These are phyloP conservation scores for Aspergillus kassunensis DNA, from an alignment of 495 filamentous ascomycete species.

Conservation along the genomic window DNA sequence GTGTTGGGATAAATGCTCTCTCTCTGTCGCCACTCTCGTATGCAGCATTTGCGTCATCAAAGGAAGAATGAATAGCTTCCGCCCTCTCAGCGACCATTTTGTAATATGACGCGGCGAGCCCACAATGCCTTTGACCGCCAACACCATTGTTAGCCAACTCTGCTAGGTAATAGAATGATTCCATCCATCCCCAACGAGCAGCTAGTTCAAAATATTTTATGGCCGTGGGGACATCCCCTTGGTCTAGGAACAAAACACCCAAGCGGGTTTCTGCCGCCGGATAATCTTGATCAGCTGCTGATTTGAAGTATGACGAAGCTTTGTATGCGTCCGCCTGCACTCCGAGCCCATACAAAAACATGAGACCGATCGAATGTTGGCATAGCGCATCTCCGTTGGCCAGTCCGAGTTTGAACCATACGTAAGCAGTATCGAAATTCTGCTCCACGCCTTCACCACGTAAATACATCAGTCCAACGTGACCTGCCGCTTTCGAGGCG, in stretches of 20 bases:
- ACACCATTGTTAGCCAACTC: slow-evolving; percentile 82
- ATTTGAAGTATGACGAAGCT: slow-evolving; percentile 77
- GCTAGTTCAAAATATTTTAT: slow-evolving; percentile 91
- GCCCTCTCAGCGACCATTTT: slow-evolving; percentile 92
- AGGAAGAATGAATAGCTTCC: slow-evolving; percentile 78
- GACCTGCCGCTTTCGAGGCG: slow-evolving; percentile 85
- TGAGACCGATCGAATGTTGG: slow-evolving; percentile 78
- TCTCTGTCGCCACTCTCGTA: slow-evolving; percentile 85
- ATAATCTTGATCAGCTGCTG: slow-evolving; percentile 80
- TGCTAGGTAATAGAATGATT: slow-evolving; percentile 92
- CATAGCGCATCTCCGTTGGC: slow-evolving; percentile 77
- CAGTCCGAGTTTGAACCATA: slow-evolving; percentile 85
- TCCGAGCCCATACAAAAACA: slow-evolving; percentile 83
- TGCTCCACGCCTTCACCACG: slow-evolving; percentile 87
- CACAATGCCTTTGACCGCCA: slow-evolving; percentile 76
- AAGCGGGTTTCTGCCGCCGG: slow-evolving; percentile 78
- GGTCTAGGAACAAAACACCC: slow-evolving; percentile 84
- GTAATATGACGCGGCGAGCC: slow-evolving; percentile 80
- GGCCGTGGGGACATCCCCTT: slow-evolving; percentile 72
- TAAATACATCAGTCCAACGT: slow-evolving; percentile 88
- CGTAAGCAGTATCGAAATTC: slow-evolving; percentile 66
- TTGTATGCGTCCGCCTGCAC: slow-evolving; percentile 67
- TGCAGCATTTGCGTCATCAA: slow-evolving; percentile 79
- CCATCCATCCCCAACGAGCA: slow-evolving; percentile 80
- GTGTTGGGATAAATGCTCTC: slow-evolving; percentile 73